Conservation (phyloP, 1,139 yeast species). For the Pichia cactophila region DNA sequence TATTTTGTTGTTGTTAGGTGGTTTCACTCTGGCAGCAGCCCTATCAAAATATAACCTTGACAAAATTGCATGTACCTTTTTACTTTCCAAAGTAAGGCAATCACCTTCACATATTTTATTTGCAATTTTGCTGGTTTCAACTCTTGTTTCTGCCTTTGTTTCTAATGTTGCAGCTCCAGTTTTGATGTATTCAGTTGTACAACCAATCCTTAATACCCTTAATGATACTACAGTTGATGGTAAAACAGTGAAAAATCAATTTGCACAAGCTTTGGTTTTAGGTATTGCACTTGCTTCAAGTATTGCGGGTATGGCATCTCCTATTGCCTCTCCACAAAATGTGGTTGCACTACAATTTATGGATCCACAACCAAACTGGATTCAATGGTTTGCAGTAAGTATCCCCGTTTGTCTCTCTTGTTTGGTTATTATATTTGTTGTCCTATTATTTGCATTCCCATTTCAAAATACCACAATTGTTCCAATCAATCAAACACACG, state of each 20-base stretch:
- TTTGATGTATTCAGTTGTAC: constrained; percentile 79
- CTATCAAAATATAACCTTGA: constrained; percentile 86
- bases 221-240: constrained; percentile 52
- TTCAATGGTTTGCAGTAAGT: constrained; percentile 84
- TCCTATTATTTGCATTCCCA: constrained; percentile 61
- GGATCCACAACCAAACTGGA: constrained; percentile 92
- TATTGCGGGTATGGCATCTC: constrained; percentile 94
- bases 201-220: constrained; percentile 74
- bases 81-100: constrained; percentile 77
- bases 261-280: constrained; percentile 74
- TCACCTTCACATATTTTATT: constrained; percentile 70
- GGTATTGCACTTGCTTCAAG: constrained; percentile 91
- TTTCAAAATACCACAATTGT: constrained; percentile 50
- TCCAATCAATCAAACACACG: constrained; percentile 52
- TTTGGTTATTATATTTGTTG: constrained; percentile 61
- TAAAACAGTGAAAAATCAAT: constrained; percentile 30
- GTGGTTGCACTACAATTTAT: constrained; percentile 81
- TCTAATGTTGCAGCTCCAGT: constrained; percentile 97
- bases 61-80: constrained; percentile 71
- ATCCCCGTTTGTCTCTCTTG: constrained; percentile 67
- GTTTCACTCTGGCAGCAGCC: constrained; percentile 91
- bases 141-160: constrained; percentile 90
- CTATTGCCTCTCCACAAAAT: constrained; percentile 93
- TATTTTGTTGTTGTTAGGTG: constrained; percentile 81
- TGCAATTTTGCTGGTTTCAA: constrained; percentile 77